A percentile compares a stretch with the other conserved stretches of the same genome.
phyloP scores from a whole-genome alignment of 352 stramenopile genomes.

The Pythium brassicae region DNA sequence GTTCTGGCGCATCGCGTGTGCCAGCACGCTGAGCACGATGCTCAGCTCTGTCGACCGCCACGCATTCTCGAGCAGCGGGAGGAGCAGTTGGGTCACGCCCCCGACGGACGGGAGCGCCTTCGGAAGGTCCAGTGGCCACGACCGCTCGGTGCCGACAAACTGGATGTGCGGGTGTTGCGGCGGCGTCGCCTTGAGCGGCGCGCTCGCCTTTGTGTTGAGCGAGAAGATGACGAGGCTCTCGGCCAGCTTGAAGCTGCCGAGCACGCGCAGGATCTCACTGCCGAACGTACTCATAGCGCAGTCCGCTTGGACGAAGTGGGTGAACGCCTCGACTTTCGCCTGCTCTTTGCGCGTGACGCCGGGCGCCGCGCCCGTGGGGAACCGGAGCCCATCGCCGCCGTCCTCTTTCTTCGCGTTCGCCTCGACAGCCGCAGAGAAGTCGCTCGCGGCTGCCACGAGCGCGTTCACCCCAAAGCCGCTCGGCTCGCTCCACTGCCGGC shows the following conservation, averaged over 20 bases:
- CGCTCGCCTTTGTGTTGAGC: slow-evolving; percentile 47
- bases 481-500: slow-evolving; percentile 37
- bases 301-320: slow-evolving; percentile 49
- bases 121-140: slow-evolving; percentile 43
- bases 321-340: slow-evolving; percentile 35
- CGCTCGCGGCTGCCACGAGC: slow-evolving; percentile 8
- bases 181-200: slow-evolving; percentile 16
- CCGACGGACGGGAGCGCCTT: slow-evolving; percentile 58
- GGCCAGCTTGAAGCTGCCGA: slow-evolving; percentile 54
- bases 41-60: slow-evolving; percentile 41
- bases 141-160: slow-evolving; percentile 47
- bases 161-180: slow-evolving; percentile 36
- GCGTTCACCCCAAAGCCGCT: slow-evolving; percentile 6
- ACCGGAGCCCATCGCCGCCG: slow-evolving; percentile 23
- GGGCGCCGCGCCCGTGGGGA: slow-evolving; percentile 8
- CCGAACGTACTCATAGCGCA: slow-evolving; percentile 62
- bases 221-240: slow-evolving; percentile 58
- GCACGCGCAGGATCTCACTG: slow-evolving; percentile 46
- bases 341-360: slow-evolving; percentile 27
- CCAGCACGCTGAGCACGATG: slow-evolving; percentile 41
- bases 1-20: slow-evolving; percentile 46
- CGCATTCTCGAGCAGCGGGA: slow-evolving; percentile 56
- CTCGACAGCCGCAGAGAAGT: slow-evolving; percentile 19
- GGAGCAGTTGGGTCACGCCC: slow-evolving; percentile 47
- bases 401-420: slow-evolving; percentile 41